These are phyloP conservation scores for Oehlia diaphana DNA, from an alignment of 192 early-diverging fungal genomes.

Conservation along the genomic window DNA sequence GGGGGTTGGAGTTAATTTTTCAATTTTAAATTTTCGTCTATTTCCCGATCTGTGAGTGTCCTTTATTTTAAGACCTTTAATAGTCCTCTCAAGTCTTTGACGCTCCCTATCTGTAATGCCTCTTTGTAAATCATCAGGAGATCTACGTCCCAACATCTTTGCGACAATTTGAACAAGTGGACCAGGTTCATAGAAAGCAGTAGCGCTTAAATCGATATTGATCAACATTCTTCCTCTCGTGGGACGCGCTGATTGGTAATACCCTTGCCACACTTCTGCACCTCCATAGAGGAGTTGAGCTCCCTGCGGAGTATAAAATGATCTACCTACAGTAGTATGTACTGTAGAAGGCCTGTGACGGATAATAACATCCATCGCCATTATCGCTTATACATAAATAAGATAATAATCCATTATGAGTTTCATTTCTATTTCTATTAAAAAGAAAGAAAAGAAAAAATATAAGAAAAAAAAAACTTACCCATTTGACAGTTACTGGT, in stretches of 20 bases:
- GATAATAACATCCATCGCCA: constrained; percentile 77
- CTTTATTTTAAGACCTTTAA: constrained; percentile 56
- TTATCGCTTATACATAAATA: constrained; percentile 41
- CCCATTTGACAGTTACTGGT: constrained; percentile 40
- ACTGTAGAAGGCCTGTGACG: constrained; percentile 71
- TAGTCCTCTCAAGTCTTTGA: constrained; percentile 42
- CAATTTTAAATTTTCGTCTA: constrained; percentile 68
- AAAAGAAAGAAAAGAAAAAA: no score
- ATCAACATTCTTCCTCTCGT: constrained; percentile 55
- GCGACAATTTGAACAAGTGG: constrained; percentile 68
- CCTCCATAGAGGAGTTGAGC: constrained; percentile 58
- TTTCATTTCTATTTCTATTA: not conserved
- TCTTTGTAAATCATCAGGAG: constrained; percentile 44
- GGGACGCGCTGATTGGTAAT: constrained; percentile 80
- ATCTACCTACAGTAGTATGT: constrained; percentile 80
- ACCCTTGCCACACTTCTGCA: constrained; percentile 90
- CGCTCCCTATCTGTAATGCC: constrained; percentile 44
- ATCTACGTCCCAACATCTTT: constrained; percentile 60
- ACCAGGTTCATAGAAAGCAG: constrained; percentile 63
- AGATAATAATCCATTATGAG: not conserved
- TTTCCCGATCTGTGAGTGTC: constrained; percentile 63
- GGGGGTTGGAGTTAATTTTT: constrained; percentile 62
- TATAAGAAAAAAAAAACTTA: not conserved
- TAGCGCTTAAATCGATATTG: constrained; percentile 70
- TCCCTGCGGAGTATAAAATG: constrained; percentile 81